Base-by-base conservation (phyloP, 495 filamentous ascomycete genomes). In the Aspergillus funiculosus region DNA sequence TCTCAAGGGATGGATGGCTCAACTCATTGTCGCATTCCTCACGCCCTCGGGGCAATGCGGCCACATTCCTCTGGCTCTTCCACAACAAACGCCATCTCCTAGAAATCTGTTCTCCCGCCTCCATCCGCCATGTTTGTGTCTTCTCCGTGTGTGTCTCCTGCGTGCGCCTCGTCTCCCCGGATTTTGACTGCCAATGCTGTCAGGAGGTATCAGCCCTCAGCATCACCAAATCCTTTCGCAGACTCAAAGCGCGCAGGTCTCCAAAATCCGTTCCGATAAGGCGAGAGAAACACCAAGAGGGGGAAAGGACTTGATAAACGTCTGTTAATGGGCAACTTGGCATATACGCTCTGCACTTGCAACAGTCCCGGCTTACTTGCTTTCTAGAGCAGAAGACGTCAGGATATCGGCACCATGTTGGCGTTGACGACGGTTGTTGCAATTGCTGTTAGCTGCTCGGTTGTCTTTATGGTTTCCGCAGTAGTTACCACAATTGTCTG, bases 371-470 rank as follows among this genome's bases (percentile, higher is more conserved):
- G 29, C 26, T 29, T 24, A 20, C 35, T 40, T 18, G n/a, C 27
- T 10, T 40, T n/a, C 29, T 21, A n/a, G 19, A 15, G 22, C n/a
- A 24, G 32, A 25, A 5, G 11, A n/a, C 25, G 36, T 31, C 35
- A 18, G 2, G n/a, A 29, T 10, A 19, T 8, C 31, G 17, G 25
- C 53, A 62, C 48, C 39, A 72, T 72, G 67, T 49, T 64, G 44
- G 51, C 52, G 26, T 46, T 69, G 36, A 64, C 58, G 24, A 54
- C 59, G 14, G 55, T 71, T 27, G 61, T 72, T 32, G 73, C 68
- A 32, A 64, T 75, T 43, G 66, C 71, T 36, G 66, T 67, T 28
- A 64, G 59, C 25, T 62, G 60, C 40, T 65, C 65, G 15, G 63
- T 64, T 41, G 36, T 70, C 9, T 59, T 74, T 43, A 55, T 73